Evolutionary conservation across 139 green algal species (phyloP).

Genomic region (Protoeuglena noctilucae): DNA sequence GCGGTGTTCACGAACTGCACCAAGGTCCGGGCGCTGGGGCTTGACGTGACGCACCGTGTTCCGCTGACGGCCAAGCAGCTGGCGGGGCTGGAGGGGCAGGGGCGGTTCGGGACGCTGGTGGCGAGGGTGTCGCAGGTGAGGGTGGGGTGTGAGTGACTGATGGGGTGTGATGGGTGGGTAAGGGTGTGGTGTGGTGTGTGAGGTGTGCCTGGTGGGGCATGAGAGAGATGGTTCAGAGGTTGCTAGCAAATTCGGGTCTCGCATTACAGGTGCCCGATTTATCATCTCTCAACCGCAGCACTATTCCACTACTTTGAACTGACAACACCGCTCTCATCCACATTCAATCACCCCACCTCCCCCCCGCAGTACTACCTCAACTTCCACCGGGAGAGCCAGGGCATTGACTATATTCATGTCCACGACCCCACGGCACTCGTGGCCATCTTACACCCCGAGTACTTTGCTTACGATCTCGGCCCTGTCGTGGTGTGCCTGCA

Average conservation of each 20-base stretch:
- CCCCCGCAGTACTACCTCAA: constrained; percentile 48
- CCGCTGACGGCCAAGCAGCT: constrained; percentile 21
- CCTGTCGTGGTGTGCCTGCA: constrained; percentile 35
- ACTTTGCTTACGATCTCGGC: constrained; percentile 45
- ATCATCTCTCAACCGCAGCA: too few species aligned
- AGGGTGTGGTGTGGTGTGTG: too few species aligned
- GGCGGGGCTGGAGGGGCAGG: constrained; percentile 18
- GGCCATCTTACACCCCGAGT: constrained; percentile 32
- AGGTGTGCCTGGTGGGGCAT: too few species aligned
- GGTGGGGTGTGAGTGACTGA: too few species aligned
- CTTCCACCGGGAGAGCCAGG: constrained; percentile 40
- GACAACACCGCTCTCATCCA: too few species aligned
- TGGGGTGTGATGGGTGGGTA: too few species aligned
- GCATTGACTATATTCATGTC: constrained; percentile 31
- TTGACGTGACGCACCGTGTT: constrained; percentile 53
- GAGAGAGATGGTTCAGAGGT: too few species aligned
- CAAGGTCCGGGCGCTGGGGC: constrained; percentile 22
- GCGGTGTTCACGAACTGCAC: constrained; percentile 26
- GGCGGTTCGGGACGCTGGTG: constrained; percentile 40
- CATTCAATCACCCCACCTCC: too few species aligned
- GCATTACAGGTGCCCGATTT: too few species aligned
- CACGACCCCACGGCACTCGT: constrained; percentile 53
- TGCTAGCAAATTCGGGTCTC: too few species aligned
- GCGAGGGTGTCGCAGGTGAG: too few species aligned
- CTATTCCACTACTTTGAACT: too few species aligned